phyloP scores from a whole-genome alignment of 139 green algal genomes.

The Edaphochlamys debaryana region DNA sequence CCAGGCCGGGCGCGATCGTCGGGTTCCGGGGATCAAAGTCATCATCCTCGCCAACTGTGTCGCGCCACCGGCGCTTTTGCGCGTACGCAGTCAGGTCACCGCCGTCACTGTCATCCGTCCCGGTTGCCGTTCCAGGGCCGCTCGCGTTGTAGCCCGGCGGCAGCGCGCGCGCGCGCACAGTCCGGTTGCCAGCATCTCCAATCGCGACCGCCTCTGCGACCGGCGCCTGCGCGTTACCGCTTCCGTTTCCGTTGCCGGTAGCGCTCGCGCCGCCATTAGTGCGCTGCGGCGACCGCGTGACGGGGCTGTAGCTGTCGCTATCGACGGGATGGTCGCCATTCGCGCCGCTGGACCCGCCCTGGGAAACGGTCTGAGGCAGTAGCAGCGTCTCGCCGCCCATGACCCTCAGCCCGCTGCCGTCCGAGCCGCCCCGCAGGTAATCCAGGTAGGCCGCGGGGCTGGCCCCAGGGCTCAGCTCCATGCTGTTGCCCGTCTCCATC shows the following conservation, averaged over 20 bases:
- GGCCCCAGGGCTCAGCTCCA: too few species aligned
- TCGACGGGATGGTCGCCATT: neutral
- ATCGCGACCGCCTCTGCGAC: too few species aligned
- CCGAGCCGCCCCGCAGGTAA: too few species aligned
- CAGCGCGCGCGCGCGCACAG: neutral
- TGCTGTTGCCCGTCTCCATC: too few species aligned
- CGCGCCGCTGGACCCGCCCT: neutral
- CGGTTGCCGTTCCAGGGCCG: too few species aligned
- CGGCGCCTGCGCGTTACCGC: too few species aligned
- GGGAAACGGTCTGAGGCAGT: neutral
- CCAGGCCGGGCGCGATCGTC: neutral
- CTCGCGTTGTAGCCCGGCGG: too few species aligned
- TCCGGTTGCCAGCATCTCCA: neutral
- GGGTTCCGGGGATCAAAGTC: neutral
- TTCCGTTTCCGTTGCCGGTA: too few species aligned
- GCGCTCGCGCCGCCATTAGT: neutral
- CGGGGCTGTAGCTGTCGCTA: slow-evolving; percentile 29
- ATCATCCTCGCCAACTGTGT: neutral
- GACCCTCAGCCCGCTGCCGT: neutral
- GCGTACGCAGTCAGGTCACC: too few species aligned
- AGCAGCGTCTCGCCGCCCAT: neutral
- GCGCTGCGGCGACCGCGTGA: neutral
- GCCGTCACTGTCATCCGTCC: too few species aligned
- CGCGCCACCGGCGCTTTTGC: too few species aligned
- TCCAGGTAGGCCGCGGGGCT: too few species aligned